Conservation (phyloP, 495 filamentous ascomycete species). For the Penicillium macrosclerotiorum region DNA sequence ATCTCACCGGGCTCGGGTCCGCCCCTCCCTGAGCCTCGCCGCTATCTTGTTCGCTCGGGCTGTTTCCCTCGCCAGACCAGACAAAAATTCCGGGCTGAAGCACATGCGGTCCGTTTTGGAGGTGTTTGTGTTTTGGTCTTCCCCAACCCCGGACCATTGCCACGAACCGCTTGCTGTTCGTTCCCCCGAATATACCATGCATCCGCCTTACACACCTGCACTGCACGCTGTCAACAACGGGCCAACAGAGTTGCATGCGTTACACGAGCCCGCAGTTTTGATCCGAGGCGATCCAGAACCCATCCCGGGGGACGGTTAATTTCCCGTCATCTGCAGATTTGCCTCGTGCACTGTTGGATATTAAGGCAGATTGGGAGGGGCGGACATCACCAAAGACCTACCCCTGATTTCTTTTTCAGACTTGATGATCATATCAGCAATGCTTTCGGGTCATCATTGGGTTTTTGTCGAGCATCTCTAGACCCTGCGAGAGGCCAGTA, state of each 20-base stretch:
- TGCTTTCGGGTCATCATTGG: not conserved
- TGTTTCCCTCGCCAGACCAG: not conserved
- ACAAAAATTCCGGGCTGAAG: not conserved
- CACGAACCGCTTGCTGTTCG: not conserved
- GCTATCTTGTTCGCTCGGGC: not conserved
- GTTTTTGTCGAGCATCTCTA: not conserved
- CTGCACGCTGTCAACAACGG: constrained; percentile 11
- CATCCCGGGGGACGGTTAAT: not conserved
- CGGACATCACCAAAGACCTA: not conserved
- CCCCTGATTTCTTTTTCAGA: not conserved
- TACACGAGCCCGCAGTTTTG: constrained; percentile 17
- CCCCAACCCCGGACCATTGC: not conserved
- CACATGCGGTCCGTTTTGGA: too few relatives aligned
- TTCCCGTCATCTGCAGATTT: too few relatives aligned
- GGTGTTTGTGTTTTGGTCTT: not conserved
- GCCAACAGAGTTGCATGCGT: constrained; percentile 15
- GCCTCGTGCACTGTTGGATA: too few relatives aligned
- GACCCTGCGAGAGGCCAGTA: not conserved
- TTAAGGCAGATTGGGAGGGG: not conserved
- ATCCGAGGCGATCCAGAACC: constrained; percentile 10
- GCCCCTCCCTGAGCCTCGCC: constrained; percentile 20
- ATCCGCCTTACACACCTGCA: not conserved
- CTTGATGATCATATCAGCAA: not conserved
- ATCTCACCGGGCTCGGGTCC: constrained; percentile 12
- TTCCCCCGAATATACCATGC: constrained; percentile 5